Base-by-base conservation (phyloP, 176 grass and related monocot species). In the Thinopyrum elongatum region DNA sequence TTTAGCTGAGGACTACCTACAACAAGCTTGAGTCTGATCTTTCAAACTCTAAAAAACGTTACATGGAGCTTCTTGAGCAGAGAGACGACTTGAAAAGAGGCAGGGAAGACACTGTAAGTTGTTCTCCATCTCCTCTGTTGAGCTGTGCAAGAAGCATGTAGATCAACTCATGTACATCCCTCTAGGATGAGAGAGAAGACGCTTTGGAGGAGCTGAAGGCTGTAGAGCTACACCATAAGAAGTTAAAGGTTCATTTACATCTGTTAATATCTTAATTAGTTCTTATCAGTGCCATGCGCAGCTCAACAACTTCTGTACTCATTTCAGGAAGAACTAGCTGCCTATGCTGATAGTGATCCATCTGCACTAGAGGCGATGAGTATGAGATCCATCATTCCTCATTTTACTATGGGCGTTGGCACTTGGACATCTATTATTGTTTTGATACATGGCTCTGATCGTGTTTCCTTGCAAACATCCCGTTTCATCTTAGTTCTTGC, bases 51-150 rank as follows among this genome's bases (percentile, higher is more conserved):
- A 94, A 80, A 88, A 94, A 88, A 28, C 86, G 70, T 55, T 92
- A 81, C n/a, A 38, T 59, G 62, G 96, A 98, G 80, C 90, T 98
- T 82, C n/a, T 87, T 85, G 96, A 95, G 80, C 93, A 95, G 51
- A 90, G 91, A 88, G 93, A 95, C 17, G 91, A 80, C 86, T 83
- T 98, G 82, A 98, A 98, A 92, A 95, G 78, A 88, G 96, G 96
- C 74, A 93, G 96, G 77, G 93, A 98, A 58, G 91, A 95, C 53
- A 91, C 93, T 84, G 93, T 98, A 92, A 88, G 93, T 93, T 74
- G 15, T 55, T 80, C 8, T 82, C 26, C 49, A 22, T 80, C 81
- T 61, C 42, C 55, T 65, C 10, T 60, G 58, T 28, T 84, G 55
- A 74, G 2, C 21, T 46, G 6, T 71, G 26, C 29, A 29, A 42